Base-by-base conservation (phyloP, 176 grass and related monocot species). In the Aechmea fasciata region DNA sequence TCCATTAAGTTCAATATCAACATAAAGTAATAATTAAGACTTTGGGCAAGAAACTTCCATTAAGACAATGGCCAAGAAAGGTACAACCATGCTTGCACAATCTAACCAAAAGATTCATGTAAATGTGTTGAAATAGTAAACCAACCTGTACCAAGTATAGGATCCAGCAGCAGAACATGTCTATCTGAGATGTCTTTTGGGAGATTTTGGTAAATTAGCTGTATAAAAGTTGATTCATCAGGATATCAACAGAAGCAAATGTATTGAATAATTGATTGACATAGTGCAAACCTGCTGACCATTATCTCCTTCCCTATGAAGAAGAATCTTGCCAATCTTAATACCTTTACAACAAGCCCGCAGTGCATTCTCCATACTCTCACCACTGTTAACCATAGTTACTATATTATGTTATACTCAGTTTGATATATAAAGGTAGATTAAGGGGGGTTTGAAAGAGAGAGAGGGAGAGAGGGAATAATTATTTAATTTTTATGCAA, bases 161-260 rank as follows among this genome's bases (percentile, higher is more conserved):
- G 94, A 79, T 97, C 89, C 77, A 97, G 69, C 69, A 97, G 89
- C 75, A 92, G 64, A 82, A 97, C 89, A 85, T 97, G 87, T 10
- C 94, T 81, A 33, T 90, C 74, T 74, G 86, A 75, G 69, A 97
- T 89, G 67, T 97, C 94, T 63, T 79, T 63, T 14, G 94, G 94
- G 15, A 97, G 73, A 63, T 93, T 89, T 66, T 92, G 79, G 66
- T 97, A 97, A 71, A 92, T 90, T 74, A 97, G 68, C 94, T 97
- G 65, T 67, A 72, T 19, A 64, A 66, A 4, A 53, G 22, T 13
- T 22, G 24, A 5, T 65, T 17, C 11, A 49, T 66, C 9, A 49
- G 68, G 80, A 76, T 83, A 64, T 13, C 63, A 69, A 65, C 13
- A 47, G 55, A 79, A 59, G 17, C 20, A 70, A 61, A 52, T 52